Percentiles rank a stretch among this genome's conserved stretches.
These are phyloP conservation scores for Usnea hakonensis DNA, from an alignment of 495 filamentous ascomycete genomes.

Conservation along the genomic window DNA sequence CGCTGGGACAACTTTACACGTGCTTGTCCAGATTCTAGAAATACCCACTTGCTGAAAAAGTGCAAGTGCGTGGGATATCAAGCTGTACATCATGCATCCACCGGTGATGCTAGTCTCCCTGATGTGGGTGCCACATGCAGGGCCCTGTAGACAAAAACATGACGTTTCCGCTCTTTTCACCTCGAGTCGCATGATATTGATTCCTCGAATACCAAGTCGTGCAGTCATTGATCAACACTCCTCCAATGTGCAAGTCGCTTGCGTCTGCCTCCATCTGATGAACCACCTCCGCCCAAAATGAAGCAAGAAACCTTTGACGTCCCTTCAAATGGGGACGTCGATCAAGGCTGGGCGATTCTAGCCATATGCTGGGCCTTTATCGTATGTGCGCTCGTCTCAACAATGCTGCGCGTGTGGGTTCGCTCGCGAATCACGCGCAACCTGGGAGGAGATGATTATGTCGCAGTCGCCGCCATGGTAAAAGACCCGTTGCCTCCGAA, in stretches of 20 bases:
- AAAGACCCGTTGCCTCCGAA: neutral
- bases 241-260: neutral
- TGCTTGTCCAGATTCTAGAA: neutral
- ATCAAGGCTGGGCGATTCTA: constrained; percentile 20
- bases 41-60: neutral
- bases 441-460: constrained; percentile 18
- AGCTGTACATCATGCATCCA: neutral
- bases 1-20: neutral
- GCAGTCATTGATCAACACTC: neutral
- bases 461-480: constrained; percentile 20
- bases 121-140: neutral
- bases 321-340: constrained; percentile 14
- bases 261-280: neutral
- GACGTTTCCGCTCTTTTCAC: neutral
- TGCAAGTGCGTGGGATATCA: neutral
- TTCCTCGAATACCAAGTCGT: neutral
- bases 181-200: neutral
- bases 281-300: neutral
- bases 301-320: constrained; percentile 14
- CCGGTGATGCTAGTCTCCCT: neutral
- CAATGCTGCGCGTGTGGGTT: constrained; percentile 17
- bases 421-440: constrained; percentile 18
- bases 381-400: constrained; percentile 17
- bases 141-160: neutral
- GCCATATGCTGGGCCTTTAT: constrained; percentile 21